Percentiles rank a stretch among this genome's conserved stretches.
Evolutionary conservation across 257 asterid genomes (phyloP).

Genomic region (Salvia hispanica): DNA sequence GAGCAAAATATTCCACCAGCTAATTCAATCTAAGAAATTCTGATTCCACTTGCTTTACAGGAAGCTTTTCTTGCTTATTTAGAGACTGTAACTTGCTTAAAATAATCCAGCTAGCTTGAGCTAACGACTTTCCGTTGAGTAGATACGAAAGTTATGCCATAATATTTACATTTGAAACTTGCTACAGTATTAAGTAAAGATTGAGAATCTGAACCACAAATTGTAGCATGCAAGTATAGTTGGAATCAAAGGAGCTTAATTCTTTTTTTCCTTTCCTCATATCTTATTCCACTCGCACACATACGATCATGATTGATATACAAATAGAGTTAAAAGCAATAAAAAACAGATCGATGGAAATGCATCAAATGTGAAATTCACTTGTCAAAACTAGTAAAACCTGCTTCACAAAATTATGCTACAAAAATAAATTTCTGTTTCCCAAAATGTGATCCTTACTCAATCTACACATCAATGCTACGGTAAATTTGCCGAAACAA

Average conservation of each 20-base stretch:
- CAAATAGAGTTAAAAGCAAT: background rate
- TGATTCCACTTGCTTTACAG: conserved; percentile 30
- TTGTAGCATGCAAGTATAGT: background rate
- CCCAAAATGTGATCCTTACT: conserved; percentile 30
- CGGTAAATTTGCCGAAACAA: conserved; percentile 23
- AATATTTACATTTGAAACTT: background rate
- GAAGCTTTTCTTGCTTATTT: conserved; percentile 27
- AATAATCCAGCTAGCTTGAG: conserved; percentile 33
- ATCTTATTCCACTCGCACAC: background rate
- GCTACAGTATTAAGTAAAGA: background rate
- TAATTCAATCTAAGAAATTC: conserved; percentile 24
- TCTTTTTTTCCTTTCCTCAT: background rate
- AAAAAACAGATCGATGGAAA: background rate
- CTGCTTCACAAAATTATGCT: conserved; percentile 7
- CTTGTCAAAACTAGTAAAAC: conserved; percentile 31
- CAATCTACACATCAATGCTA: conserved; percentile 15
- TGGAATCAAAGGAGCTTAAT: background rate
- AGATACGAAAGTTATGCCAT: conserved; percentile 2
- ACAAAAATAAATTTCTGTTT: conserved; percentile 13
- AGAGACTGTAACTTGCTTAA: conserved; percentile 28
- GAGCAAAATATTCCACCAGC: conserved; percentile 38
- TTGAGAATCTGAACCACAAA: conserved; percentile 7
- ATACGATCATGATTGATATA: conserved; percentile 18
- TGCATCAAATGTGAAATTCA: conserved; percentile 12
- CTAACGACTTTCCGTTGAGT: conserved; percentile 14